Evolutionary conservation across 1,139 yeast species (phyloP), one percentile per base, ranked within the genome.

Genomic region (Blastobotrys arbuscula): DNA sequence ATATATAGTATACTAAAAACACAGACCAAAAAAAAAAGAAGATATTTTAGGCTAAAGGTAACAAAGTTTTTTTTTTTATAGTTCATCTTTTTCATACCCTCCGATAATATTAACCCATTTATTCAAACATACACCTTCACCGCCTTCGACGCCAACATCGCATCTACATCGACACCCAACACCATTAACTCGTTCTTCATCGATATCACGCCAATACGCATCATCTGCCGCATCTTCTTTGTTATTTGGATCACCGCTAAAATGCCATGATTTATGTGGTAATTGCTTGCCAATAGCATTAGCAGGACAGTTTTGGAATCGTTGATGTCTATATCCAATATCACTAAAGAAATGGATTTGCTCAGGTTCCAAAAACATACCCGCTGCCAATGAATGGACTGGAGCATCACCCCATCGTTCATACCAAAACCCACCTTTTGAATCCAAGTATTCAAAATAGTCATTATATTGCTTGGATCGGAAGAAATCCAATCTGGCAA

Each of bases 371-470:
- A 84, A 84, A 64, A 88, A 86, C 35, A 88, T 65, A 0, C 81
- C 83, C 19, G 86, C 68, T 0, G 92, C 95, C 44, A 86, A 62
- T 0, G 89, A 78, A 63, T 84, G 95, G 1, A 87, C 89, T 0
- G 95, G 95, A 0, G 95, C 95, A 65, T 86, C 95, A 1, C 95
- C 95, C 95, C 95, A 86, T 50, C 95, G 69, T 65, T 86, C 95
- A 58, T 85, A 85, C 64, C 84, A 87, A 61, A 86, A 86, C 4
- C 89, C 89, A 12, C 95, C 95, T 0, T 81, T 69, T 5, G 73
- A 58, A 55, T 87, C 95, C 40, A 87, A 68, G 59, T 73, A 67
- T 42, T 82, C 71, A 55, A 83, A 78, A 81, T 86, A 87, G 19
- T 71, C 70, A 39, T 70, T 67, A 62, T 86, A 86, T 0, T 87